Evolutionary conservation across 257 asterid genomes (phyloP), one percentile per base, ranked within the genome.

Genomic region (Misopates orontium): DNA sequence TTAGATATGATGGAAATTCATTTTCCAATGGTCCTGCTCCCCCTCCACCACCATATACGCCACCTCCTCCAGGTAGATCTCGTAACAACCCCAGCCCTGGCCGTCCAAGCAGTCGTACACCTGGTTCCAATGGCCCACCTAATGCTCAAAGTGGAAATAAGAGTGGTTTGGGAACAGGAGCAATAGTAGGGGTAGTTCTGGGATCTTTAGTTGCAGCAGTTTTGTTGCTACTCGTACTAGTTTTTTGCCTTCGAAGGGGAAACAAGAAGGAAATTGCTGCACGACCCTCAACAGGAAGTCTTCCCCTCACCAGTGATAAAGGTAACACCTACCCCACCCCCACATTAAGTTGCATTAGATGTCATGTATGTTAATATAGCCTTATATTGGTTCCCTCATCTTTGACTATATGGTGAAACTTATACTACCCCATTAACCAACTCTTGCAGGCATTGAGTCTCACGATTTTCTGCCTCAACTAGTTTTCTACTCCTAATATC

Each of bases 1-100:
- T 66, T 88, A 94, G 99, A 75, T 87, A 81, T 19, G 75, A 67
- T 64, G 99, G 99, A 48, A 94, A 94, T 72, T 42, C 85, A 63
- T 94, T 94, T 74, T 54, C 83, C 64, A 88, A 87, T 75, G 87
- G 89, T 65, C 98, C 96, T 10, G 98, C 98, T 77, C 93, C 97
- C 73, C 99, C 96, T 39, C 91, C 96, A 17, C 98, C 95, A 42
- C 95, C 96, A 56, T 83, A 77, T 64, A 79, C 90, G 66, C 67
- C 98, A 32, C 98, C 98, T 55, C 96, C 99, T 65, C 94, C 93
- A 0, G 91, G 95, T 73, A 76, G 91, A 73, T 68, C 84, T 55
- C 76, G 59, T 64, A 79, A 77, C 56, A 79, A 77, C 52, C 68
- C 61, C 58, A 76, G 53, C 52, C 83, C 1, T 16, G 51, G 78